A percentile compares a stretch with the other conserved stretches of the same genome.
Conservation (phyloP, 2,329 filamentous ascomycete species). For the Ophiostoma tasmaniense region DNA sequence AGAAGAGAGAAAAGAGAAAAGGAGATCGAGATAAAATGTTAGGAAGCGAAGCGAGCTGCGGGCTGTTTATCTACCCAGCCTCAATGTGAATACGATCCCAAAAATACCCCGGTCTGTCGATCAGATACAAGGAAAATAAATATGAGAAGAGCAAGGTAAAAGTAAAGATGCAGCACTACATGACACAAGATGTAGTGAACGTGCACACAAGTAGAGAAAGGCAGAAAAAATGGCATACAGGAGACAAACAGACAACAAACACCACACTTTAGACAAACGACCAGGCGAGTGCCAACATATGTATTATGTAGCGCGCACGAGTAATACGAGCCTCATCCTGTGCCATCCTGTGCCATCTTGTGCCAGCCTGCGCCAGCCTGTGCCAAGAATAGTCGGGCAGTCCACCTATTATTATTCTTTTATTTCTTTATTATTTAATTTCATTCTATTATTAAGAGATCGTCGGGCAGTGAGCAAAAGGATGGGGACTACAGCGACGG, state of each 20-base stretch:
- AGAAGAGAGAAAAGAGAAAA: not conserved
- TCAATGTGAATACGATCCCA: not conserved
- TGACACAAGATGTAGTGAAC: not conserved
- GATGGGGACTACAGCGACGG: not conserved
- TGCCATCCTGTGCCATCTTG: not conserved
- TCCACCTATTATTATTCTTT: not conserved
- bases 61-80: not conserved
- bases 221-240: not conserved
- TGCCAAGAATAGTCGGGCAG: not conserved
- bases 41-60: not conserved
- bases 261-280: not conserved
- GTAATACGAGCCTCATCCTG: constrained; percentile 1
- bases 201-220: not conserved
- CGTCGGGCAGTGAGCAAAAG: not conserved
- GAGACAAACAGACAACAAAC: not conserved
- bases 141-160: too few species aligned
- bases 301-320: not conserved
- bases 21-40: not conserved
- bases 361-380: not conserved
- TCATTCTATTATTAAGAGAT: not conserved
- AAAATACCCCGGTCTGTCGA: not conserved
- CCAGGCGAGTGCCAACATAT: not conserved
- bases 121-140: not conserved
- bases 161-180: too few species aligned
- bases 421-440: not conserved